Percentiles rank a stretch among this genome's conserved stretches.
phyloP scores from a whole-genome alignment of 2,329 filamentous ascomycete genomes.

The Penicillium occitanis region DNA sequence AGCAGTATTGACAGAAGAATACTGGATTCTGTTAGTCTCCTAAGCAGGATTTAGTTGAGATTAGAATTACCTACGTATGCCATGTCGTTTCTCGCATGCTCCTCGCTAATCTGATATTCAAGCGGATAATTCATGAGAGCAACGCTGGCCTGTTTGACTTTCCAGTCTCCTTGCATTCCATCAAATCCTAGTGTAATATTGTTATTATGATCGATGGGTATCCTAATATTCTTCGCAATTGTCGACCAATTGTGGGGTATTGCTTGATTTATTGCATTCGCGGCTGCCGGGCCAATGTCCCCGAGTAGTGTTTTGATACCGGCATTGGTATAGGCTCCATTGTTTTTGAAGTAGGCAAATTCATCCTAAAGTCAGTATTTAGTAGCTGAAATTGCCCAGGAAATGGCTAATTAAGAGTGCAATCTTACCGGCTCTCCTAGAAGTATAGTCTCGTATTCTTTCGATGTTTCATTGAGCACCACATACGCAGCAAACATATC shows the following conservation, averaged over 20 bases:
- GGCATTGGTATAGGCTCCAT: slow-evolving; percentile 62
- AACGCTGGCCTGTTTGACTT: slow-evolving; percentile 65
- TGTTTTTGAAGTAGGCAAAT: slow-evolving; percentile 61
- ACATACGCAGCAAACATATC: slow-evolving; percentile 48
- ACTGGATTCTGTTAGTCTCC: slow-evolving; percentile 37
- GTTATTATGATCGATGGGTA: slow-evolving; percentile 41
- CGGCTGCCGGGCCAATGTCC: slow-evolving; percentile 35
- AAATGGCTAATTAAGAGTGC: no score
- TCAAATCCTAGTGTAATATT: slow-evolving; percentile 59
- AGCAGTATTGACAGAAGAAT: slow-evolving; percentile 61
- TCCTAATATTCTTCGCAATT: slow-evolving; percentile 20
- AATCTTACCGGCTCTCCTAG: slow-evolving; percentile 60
- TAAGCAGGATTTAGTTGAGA: not conserved
- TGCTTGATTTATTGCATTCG: slow-evolving; percentile 34
- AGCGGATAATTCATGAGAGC: slow-evolving; percentile 61
- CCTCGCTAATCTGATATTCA: slow-evolving; percentile 30
- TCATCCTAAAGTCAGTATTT: slow-evolving; percentile 41
- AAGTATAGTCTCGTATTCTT: slow-evolving; percentile 47
- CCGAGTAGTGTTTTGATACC: slow-evolving; percentile 52
- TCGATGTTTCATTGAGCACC: slow-evolving; percentile 55
- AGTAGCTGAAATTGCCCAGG: not conserved
- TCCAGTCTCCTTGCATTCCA: slow-evolving; percentile 59
- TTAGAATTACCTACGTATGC: slow-evolving; percentile 48
- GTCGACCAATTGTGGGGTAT: slow-evolving; percentile 19
- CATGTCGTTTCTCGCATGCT: slow-evolving; percentile 47